Evolutionary conservation across 1,284 basidiomycete species (phyloP), one percentile per base, ranked within the genome.

Genomic region (Testicularia cyperi): DNA sequence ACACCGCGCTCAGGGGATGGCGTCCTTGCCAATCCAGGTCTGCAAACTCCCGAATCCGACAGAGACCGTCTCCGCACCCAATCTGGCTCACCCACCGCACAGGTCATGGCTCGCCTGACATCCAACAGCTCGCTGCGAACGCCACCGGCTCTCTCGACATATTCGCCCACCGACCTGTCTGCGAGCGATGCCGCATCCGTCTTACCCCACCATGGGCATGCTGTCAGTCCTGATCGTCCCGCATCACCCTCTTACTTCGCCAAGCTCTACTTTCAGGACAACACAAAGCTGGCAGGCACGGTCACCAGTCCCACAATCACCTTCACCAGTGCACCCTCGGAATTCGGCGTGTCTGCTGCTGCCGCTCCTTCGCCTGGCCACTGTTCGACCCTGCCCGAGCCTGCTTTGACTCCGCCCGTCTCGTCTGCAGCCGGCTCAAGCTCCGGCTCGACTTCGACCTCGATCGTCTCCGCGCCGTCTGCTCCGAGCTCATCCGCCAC

Each of bases 271-370:
- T 55, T 55, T 18, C 42, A 61, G 15, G 23, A 42, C 4, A 45
- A 51, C 3, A 31, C 53, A 28, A 51, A 43, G 25, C n/a, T n/a
- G n/a, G 32, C 42, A 6, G 38, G 44, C 13, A 43, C 51, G n/a
- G 58, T 13, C 19, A 47, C 43, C 29, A 55, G 52, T 20, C 60
- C 60, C 12, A 57, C 53, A 26, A 63, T 63, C 39, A 63, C 60
- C 14, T 63, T 63, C 26, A 57, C 60, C 4, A 38, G 45, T n/a
- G 60, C 54, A 6, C 53, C 57, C 2, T 13, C 19, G 3, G 58
- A 62, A 21, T 26, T 44, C 5, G 35, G 38, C 2, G 22, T 51
- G 14, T 25, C 42, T 5, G 19, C 27, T 26, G 14, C 21, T 38
- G 2, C 21, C 45, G 16, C n/a, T 32, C 5, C 16, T 35, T 12